Percentiles rank a stretch among this genome's conserved stretches.
These are phyloP conservation scores for Byssochlamys sp. DNA, from an alignment of 2,329 filamentous ascomycete genomes.

Conservation along the genomic window DNA sequence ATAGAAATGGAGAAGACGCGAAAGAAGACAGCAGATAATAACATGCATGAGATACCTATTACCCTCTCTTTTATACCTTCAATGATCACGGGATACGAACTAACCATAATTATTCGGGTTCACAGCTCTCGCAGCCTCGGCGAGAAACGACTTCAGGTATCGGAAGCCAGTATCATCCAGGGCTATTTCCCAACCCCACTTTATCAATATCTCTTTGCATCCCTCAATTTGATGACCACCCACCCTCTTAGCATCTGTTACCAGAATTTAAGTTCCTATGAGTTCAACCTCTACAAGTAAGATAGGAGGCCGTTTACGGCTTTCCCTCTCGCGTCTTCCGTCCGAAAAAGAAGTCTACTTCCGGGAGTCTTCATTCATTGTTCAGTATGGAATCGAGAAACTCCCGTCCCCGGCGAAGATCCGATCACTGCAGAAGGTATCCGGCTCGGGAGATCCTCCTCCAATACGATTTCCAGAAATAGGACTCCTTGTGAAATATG, in stretches of 20 bases:
- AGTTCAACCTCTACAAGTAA: background rate
- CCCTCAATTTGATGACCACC: background rate
- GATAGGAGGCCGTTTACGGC: background rate
- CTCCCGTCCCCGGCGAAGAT: background rate
- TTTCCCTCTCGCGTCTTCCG: background rate
- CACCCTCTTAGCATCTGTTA: background rate
- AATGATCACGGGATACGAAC: background rate
- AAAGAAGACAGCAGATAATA: no score
- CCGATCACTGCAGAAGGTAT: background rate
- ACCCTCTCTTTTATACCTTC: background rate
- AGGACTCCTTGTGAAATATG: constrained; percentile 17
- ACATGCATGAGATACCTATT: no score
- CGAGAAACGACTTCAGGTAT: no score
- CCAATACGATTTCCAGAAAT: constrained; percentile 12
- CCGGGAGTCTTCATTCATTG: background rate
- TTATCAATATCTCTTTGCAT: background rate
- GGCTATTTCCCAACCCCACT: no score
- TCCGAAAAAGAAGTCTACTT: background rate
- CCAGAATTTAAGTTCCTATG: background rate
- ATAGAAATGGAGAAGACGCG: no score
- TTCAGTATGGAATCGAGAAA: background rate
- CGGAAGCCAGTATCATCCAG: no score
- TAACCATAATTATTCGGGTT: background rate
- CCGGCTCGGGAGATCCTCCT: background rate
- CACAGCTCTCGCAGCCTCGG: background rate